Conservation (phyloP, 495 filamentous ascomycete genomes). For the Neohortaea acidophila region DNA sequence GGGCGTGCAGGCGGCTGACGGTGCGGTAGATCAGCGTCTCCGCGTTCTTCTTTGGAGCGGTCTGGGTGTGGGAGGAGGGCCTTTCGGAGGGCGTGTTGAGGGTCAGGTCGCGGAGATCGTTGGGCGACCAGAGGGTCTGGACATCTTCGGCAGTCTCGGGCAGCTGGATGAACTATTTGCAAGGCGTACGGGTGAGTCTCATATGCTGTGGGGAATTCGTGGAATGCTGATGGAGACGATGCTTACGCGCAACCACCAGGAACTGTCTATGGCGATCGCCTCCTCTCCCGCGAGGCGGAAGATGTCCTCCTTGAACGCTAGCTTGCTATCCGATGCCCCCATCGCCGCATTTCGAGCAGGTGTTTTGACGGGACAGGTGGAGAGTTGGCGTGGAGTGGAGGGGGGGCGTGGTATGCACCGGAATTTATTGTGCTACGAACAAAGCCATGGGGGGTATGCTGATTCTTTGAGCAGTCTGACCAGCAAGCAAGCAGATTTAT, state of each 20-base stretch:
- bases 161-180: conserved; percentile 81
- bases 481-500: too few species aligned
- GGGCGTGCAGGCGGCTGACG: conserved; percentile 59
- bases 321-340: conserved; percentile 98
- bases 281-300: conserved; percentile 87
- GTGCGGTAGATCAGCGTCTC: conserved; percentile 78
- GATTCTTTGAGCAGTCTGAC: too few species aligned
- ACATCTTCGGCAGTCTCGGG: conserved; percentile 92
- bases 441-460: too few species aligned
- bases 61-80: conserved; percentile 39
- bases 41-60: conserved; percentile 42
- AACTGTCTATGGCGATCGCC: conserved; percentile 73
- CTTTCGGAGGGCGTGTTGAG: conserved; percentile 58
- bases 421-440: too few species aligned
- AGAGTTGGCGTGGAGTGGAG: too few species aligned
- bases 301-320: conserved; percentile 97
- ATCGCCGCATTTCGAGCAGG: conserved; percentile 36
- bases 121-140: conserved; percentile 87
- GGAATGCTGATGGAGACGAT: conserved; percentile 2
- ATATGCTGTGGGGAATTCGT: not conserved
- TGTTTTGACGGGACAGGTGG: too few species aligned
- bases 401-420: too few species aligned
- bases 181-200: not conserved
- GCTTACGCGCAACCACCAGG: conserved; percentile 83
- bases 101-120: conserved; percentile 55